Evolutionary conservation across 2,329 filamentous ascomycete genomes (phyloP), one percentile per base, ranked within the genome.

Genomic region (Cladosporium sp.): DNA sequence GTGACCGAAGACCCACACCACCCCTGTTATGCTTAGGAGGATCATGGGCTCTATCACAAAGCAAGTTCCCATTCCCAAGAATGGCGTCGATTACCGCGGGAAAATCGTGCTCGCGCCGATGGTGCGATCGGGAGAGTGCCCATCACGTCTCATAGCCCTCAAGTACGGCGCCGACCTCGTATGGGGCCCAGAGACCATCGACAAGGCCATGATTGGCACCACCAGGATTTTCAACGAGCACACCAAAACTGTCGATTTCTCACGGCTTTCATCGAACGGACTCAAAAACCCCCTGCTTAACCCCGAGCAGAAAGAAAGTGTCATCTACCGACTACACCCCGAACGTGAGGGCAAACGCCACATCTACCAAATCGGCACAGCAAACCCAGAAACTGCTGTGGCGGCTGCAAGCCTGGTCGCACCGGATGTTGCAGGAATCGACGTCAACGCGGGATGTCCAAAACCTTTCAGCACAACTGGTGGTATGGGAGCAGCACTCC

Each of bases 381-480:
- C 93, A 11, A 89, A 91, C 67, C 92, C 95, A 0, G 88, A 90
- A 14, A 85, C 89, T 34, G 95, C 95, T 0, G 93, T 98, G 0
- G 82, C 91, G 76, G 93, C 94, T 0, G 93, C 94, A 2, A 88
- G 88, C 63, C 81, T 97, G 18, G 90, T 99, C 24, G 95, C 93
- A 0, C 86, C 82, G 14, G 92, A 98, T 78, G 95, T 99, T 3
- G 89, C 90, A 0, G 95, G 95, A 67, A 97, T 99, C 72, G 95
- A 98, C 77, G 90, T 99, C 68, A 99, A 99, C 78, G 93, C 95
- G 0, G 95, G 95, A n/a, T 99, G 95, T 76, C 95, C 95, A 0
- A 99, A 99, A 79, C 92, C 94, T 0, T 99, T 99, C 79, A 96
- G 92, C 74, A 97, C 94, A 2, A 87, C 86, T 69, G 93, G 93